Evolutionary conservation across 306 rosid species (phyloP).

Genomic region (Vigna mungo): DNA sequence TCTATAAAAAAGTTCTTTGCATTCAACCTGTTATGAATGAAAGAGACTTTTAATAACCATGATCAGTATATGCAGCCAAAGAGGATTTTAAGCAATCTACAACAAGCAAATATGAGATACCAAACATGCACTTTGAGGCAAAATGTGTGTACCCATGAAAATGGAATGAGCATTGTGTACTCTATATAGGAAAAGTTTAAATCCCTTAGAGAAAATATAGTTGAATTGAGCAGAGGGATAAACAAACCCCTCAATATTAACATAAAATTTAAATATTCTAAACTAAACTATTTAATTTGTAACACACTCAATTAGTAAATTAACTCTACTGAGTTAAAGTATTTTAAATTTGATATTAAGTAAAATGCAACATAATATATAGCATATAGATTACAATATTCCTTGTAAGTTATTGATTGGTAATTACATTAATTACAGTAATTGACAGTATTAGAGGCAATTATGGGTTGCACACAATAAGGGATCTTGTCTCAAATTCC

Average conservation of each 20-base stretch:
- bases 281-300: no score
- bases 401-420: no score
- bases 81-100: neutral
- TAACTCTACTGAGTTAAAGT: no score
- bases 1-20: slow-evolving; percentile 96
- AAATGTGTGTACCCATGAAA: neutral
- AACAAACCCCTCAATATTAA: neutral
- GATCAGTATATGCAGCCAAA: neutral
- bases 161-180: neutral
- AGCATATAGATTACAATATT: no score
- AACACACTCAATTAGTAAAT: no score
- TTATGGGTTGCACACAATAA: no score
- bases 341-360: no score
- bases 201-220: neutral
- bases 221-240: neutral
- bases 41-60: slow-evolving; percentile 22
- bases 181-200: neutral
- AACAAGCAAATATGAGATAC: slow-evolving; percentile 19
- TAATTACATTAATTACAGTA: no score
- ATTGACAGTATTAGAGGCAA: no score
- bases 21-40: slow-evolving; percentile 70
- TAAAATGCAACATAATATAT: no score
- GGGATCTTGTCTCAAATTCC: no score
- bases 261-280: no score
- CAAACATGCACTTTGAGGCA: slow-evolving; percentile 14